phyloP scores from a whole-genome alignment of 441 rosid genomes.

The Euphorbia schlechtendalii region DNA sequence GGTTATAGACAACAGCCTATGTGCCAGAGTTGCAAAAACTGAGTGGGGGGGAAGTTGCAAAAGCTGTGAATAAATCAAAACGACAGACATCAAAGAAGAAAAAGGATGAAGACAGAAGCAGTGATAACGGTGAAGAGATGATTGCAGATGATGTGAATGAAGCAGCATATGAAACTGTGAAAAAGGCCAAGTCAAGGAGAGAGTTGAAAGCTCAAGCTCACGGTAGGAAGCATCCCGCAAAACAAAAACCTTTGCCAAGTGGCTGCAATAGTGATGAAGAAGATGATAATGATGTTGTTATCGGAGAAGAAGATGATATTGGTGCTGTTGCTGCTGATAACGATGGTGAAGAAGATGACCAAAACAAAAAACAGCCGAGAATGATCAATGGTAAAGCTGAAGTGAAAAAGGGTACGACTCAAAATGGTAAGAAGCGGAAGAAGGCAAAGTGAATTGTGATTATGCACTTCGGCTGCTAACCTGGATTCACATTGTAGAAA shows the following conservation, averaged over 20 bases:
- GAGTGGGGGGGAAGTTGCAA: slow-evolving; percentile 41
- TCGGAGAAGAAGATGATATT: slow-evolving; percentile 20
- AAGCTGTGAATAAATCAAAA: slow-evolving; percentile 34
- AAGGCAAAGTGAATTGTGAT: slow-evolving; percentile 44
- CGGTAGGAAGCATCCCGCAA: slow-evolving; percentile 33
- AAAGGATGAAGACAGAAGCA: slow-evolving; percentile 16
- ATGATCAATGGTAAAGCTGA: slow-evolving; percentile 17
- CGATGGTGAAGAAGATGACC: slow-evolving; percentile 26
- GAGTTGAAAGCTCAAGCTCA: slow-evolving; percentile 35
- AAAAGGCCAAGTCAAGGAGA: slow-evolving; percentile 34
- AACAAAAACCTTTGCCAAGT: slow-evolving; percentile 27
- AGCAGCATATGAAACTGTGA: slow-evolving; percentile 25
- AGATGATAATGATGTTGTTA: slow-evolving; percentile 22
- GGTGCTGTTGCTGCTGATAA: not conserved
- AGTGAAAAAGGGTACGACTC: slow-evolving; percentile 23
- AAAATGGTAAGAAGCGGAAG: slow-evolving; percentile 33
- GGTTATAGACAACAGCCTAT: slow-evolving; percentile 72
- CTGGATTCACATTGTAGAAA: too few relatives aligned
- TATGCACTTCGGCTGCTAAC: too few relatives aligned
- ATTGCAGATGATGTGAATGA: slow-evolving; percentile 18
- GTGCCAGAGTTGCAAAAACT: slow-evolving; percentile 87
- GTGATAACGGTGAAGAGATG: not conserved
- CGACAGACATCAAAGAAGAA: slow-evolving; percentile 38
- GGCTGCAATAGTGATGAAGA: slow-evolving; percentile 18
- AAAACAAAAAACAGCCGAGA: slow-evolving; percentile 19